A percentile compares a stretch with the other conserved stretches of the same genome.
Evolutionary conservation across 495 filamentous ascomycete genomes (phyloP).

Genomic region (Eremomyces bilateralis): DNA sequence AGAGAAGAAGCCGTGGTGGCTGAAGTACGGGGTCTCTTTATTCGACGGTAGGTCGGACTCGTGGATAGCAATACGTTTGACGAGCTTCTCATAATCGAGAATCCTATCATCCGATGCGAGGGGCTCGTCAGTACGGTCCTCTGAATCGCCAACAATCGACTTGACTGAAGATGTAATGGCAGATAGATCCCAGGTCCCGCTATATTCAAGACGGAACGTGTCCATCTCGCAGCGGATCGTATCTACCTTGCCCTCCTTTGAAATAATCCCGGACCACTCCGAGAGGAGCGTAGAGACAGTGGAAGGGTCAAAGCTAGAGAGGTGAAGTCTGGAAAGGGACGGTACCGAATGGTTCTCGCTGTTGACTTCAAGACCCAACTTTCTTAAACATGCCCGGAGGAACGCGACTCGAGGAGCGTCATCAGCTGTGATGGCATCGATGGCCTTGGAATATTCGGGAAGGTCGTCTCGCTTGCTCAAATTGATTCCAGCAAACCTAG

Average conservation of each 20-base stretch:
- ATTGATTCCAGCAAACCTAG: conserved; percentile 65
- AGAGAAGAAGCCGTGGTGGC: conserved; percentile 58
- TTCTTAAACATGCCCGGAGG: conserved; percentile 57
- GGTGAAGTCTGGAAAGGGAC: conserved; percentile 64
- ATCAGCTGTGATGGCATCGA: conserved; percentile 47
- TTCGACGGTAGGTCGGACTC: conserved; percentile 43
- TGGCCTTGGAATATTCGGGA: conserved; percentile 41
- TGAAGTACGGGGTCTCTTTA: conserved; percentile 72
- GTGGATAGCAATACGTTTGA: conserved; percentile 53
- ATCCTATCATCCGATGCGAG: conserved; percentile 28
- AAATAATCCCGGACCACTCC: conserved; percentile 45
- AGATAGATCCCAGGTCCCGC: conserved; percentile 38
- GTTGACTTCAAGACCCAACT: conserved; percentile 61
- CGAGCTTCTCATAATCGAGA: conserved; percentile 49
- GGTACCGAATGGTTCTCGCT: conserved; percentile 49
- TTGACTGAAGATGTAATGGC: conserved; percentile 30
- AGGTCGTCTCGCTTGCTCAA: conserved; percentile 39
- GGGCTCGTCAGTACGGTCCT: conserved; percentile 1
- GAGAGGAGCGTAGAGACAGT: conserved; percentile 45
- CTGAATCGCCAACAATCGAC: conserved; percentile 3
- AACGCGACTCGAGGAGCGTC: conserved; percentile 53
- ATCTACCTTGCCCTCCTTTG: conserved; percentile 40
- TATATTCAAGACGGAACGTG: conserved; percentile 52
- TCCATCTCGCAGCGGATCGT: conserved; percentile 74
- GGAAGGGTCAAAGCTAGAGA: conserved; percentile 45